phyloP scores from a whole-genome alignment of 306 rosid species.

The Malus sieversii region DNA sequence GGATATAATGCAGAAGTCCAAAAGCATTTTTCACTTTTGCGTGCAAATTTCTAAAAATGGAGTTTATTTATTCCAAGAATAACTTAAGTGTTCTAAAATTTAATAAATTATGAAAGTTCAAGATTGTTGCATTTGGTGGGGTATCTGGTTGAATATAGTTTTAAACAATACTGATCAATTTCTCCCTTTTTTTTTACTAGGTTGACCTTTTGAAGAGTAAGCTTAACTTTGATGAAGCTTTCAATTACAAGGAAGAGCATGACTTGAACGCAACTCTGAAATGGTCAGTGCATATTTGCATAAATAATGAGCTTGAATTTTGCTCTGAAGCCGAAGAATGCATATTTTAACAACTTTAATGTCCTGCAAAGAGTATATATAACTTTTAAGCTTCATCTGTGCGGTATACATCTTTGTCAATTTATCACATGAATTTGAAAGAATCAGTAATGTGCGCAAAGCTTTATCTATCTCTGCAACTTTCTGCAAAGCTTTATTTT shows the following conservation, averaged over 20 bases:
- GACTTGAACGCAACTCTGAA: slow-evolving; percentile 42
- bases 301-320: background rate
- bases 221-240: slow-evolving; percentile 41
- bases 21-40: background rate
- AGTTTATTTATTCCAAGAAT: background rate
- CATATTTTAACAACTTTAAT: background rate
- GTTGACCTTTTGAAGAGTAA: slow-evolving; percentile 39
- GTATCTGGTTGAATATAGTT: background rate
- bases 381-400: background rate
- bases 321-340: background rate
- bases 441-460: no score
- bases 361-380: background rate
- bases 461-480: background rate
- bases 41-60: background rate
- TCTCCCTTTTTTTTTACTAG: slow-evolving; percentile 1
- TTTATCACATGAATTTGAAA: background rate
- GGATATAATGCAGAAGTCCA: no score
- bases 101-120: background rate
- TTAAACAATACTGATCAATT: background rate
- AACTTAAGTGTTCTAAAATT: background rate
- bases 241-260: slow-evolving; percentile 44
- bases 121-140: background rate
- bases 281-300: slow-evolving; percentile 19
- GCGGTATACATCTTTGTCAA: background rate
- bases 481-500: background rate